Base-by-base conservation (phyloP, 306 rosid species). In the Cajanus cajan region DNA sequence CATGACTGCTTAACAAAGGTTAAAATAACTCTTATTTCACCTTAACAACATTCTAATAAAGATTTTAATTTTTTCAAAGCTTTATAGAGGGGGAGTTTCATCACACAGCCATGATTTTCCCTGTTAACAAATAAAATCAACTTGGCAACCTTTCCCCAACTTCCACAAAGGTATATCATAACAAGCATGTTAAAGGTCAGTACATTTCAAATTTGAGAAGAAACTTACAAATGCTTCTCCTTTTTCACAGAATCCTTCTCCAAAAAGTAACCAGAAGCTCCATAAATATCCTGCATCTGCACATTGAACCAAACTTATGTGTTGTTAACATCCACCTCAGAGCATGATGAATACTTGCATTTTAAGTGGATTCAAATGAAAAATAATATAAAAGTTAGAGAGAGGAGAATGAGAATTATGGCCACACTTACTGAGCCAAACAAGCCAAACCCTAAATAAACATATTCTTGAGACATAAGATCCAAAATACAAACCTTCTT, bases 201-300 rank as follows among this genome's bases (percentile, higher is more conserved):
- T 12, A 12, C 65, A 43, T 41, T 8, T 59, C 72, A 62, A 66
- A 68, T 65, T 52, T 43, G 55, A 62, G 11, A 76, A 57, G 43
- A 86, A 80, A 84, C 94, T 82, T 85, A 96, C 99, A 7, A 73
- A 6, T 61, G 78, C 15, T 87, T 83, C 79, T 82, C 89, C 89
- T 89, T 88, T 51, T 78, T 84, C 16, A 65, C 75, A 54, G 82
- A 73, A 64, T 68, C 62, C 68, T 83, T 83, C 79, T 89, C 98
- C 82, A 79, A 67, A 83, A 90, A 96, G 94, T 90, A 96, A 52
- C 99, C 99, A 76, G 97, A 87, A 47, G 99, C 99, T 24, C 97
- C 94, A 84, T 91, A 96, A 59, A 19, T 82, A 65, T 90, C 96
- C 84, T 96, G 98, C 97, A 89, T 81, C 99, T 96, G 93, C 84